These are phyloP conservation scores for Sarocladium oryzae DNA, from an alignment of 2,329 filamentous ascomycete species.

Conservation along the genomic window DNA sequence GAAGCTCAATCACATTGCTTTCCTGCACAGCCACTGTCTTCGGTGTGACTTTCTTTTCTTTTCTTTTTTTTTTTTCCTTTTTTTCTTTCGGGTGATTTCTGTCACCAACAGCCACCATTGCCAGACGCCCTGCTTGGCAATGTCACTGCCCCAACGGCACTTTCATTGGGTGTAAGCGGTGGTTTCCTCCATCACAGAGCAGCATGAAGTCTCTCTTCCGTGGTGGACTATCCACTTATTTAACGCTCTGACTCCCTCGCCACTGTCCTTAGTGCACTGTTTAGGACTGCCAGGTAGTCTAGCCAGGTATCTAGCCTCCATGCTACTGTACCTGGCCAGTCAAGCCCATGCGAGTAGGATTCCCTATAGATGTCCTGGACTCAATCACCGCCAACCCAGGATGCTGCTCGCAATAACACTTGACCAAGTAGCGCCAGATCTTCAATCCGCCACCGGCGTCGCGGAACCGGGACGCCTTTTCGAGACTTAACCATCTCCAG, in stretches of 20 bases:
- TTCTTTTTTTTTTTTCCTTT: background rate
- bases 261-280: conserved; percentile 3
- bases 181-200: background rate
- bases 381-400: too few species aligned
- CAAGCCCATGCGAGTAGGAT: too few species aligned
- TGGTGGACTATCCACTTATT: conserved; percentile 6
- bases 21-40: background rate
- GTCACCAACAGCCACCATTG: background rate
- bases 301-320: background rate
- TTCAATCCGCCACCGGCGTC: conserved; percentile 1
- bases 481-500: background rate
- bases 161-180: background rate
- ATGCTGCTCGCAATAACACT: background rate
- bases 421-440: conserved; percentile 6
- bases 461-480: conserved; percentile 6
- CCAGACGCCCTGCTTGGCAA: background rate
- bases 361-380: too few species aligned
- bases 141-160: background rate
- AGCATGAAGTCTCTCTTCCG: background rate
- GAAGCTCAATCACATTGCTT: background rate
- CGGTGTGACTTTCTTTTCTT: background rate
- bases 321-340: background rate
- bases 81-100: background rate
- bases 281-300: too few species aligned
- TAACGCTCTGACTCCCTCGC: conserved; percentile 2